Evolutionary conservation across 305 asterid species (phyloP), one percentile per base, ranked within the genome.

Genomic region (Coffea humblotiana): DNA sequence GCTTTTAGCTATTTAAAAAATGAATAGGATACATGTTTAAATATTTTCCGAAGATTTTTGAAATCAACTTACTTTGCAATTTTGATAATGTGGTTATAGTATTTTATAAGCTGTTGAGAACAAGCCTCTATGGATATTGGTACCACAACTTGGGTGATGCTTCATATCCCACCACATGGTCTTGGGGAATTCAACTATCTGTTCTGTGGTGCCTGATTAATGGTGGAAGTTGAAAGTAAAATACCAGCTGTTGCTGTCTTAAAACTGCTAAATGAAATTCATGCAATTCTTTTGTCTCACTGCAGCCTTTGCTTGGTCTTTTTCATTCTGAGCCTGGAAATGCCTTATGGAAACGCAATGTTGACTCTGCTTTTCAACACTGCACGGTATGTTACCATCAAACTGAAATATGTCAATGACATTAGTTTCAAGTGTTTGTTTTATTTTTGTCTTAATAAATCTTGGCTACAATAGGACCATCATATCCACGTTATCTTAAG

Each of bases 271-370:
- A 23, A 0, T 6, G 18, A 45, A 45, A 19, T 37, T 71, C 10
- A 71, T 69, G 43, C 40, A 61, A 71, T 67, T 52, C 29, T 84
- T 73, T 79, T 82, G 84, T 72, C 37, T 23, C 77, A 25, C 77
- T 86, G 89, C 91, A 95, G 99, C 99, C 99, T 83, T 81, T 93
- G 91, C 91, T 95, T 48, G 88, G 91, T 54, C 89, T 95, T 74
- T 93, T 93, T 86, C 93, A 91, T 80, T 81, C 91, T 45, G 93
- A 87, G 83, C 97, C 98, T 71, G 91, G 97, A 85, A 92, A 90
- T 77, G 89, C 90, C 83, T 72, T 82, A 70, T 92, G 97, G 97
- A 95, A 95, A 88, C 99, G 98, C 82, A 93, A 89, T 86, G 98
- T 89, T 77, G 99, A 95, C 84, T 87, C 94, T 82, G 97, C 97